phyloP scores from a whole-genome alignment of 345 rosid species.

The Syzygium oleosum region DNA sequence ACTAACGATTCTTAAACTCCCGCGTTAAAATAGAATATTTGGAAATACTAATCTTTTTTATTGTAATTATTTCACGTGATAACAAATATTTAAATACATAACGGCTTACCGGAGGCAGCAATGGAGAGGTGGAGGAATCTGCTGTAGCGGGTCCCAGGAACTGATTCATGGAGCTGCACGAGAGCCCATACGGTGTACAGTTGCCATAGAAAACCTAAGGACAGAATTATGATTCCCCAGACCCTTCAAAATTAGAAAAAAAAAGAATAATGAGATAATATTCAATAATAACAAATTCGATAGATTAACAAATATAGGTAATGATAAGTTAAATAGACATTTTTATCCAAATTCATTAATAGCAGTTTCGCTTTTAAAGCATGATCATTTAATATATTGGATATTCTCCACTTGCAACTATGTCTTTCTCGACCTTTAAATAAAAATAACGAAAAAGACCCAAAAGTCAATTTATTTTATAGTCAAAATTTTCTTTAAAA shows the following conservation, averaged over 20 bases:
- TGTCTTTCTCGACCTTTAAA: too few species aligned
- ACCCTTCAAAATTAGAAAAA: constrained; percentile 12
- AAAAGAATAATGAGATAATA: background rate
- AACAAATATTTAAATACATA: background rate
- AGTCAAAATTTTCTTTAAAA: background rate
- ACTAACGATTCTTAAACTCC: background rate
- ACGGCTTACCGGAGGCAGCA: constrained; percentile 27
- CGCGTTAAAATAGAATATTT: background rate
- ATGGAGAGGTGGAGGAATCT: constrained; percentile 44
- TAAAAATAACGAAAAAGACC: background rate
- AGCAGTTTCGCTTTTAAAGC: background rate
- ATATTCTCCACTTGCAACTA: background rate
- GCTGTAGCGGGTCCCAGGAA: constrained; percentile 32
- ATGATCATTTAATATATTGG: background rate
- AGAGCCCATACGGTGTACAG: constrained; percentile 43
- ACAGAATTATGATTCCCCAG: constrained; percentile 32
- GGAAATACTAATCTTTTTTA: background rate
- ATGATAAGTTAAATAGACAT: background rate
- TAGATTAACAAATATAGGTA: background rate
- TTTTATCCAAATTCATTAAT: background rate
- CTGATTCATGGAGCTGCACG: constrained; percentile 28
- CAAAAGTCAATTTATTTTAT: background rate
- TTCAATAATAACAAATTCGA: background rate
- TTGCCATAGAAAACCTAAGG: constrained; percentile 24
- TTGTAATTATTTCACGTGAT: background rate